Evolutionary conservation across 2,329 filamentous ascomycete genomes (phyloP), one percentile per base, ranked within the genome.

Genomic region (Apiospora rasikravindrae): DNA sequence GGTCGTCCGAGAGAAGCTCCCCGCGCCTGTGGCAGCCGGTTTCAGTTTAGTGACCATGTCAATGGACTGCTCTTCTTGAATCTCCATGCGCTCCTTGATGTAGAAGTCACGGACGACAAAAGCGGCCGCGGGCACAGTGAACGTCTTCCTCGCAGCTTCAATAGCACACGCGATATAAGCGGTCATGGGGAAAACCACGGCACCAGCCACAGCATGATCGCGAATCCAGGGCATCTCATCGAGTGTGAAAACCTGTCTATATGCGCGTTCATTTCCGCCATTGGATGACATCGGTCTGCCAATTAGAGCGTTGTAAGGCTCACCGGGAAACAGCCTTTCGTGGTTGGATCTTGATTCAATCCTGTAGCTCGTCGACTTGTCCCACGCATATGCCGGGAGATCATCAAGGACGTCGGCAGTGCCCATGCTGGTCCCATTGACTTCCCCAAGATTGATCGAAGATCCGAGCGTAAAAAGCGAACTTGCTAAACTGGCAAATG

Each of bases 131-230:
- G 47, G 44, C 8, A 29, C 37, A 33, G 67, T 29, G n/a, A 22
- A 24, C 4, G 61, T 66, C 47, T 73, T 64, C 29, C 72, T 71
- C 26, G 69, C 61, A 11, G 72, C 73, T 51, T 75, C 74, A 3
- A 74, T 69, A 26, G 74, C 74, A 24, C 67, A 69, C 24, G 73
- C 68, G 19, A 74, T 67, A 42, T 73, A 75, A n/a, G 73, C 74
- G 11, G 74, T 73, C 66, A 74, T 71, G 11, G 74, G 74, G 70
- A 75, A 75, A 7, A 75, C 61, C 19, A 73, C 71, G 4, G 19
- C 47, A 2, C 74, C 74, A 19, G 47, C 80, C 75, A 86, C 84
- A 37, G 78, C 76, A 77, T 87, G 86, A 73, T 87, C 84, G 70
- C 66, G 66, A 33, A 68, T 68, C 66, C 66, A 68, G 11, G 66